Evolutionary conservation across 768 basidiomycete genomes (phyloP), one percentile per base, ranked within the genome.

Genomic region (Sporobolomyces pararoseus): DNA sequence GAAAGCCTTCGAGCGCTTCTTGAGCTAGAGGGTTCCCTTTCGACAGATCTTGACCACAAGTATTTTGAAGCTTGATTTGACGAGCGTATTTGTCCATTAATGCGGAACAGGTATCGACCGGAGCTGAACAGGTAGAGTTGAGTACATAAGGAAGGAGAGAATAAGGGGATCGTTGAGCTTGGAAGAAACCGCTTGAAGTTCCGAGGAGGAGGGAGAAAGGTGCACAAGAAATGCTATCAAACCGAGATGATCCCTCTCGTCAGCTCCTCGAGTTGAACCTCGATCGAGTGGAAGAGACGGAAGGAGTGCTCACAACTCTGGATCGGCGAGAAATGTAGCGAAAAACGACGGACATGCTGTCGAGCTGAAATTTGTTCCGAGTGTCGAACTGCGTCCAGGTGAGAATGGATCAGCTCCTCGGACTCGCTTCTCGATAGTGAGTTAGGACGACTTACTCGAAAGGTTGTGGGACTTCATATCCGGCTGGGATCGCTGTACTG

Each of bases 101-200:
- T 34, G 80, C 72, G n/a, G 79, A 73, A 74, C 90, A 93, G 19
- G 80, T 77, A 3, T 78, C 76, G 1, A 79, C 75, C 21, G 77
- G 79, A 9, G 89, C 88, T 74, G 90, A 87, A 78, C 91, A 93
- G 0, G 88, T 89, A 3, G 88, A 89, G 87, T 89, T 89, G 10
- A 91, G 76, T 58, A 90, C 81, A 13, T 81, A 78, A 75, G 91
- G 91, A 76, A 90, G 82, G 42, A 83, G 77, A 2, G 85, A 84
- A 47, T 42, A 42, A 3, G 72, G 72, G 0, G 52, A 57, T 85
- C 76, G 79, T 89, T 86, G 4, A 78, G 76, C 79, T 88, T 87
- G 42, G 87, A 86, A 88, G 90, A 81, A 78, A 78, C 57, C 66
- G 54, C 61, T 37, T 50, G 58, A 71, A 31, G 67, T 76, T 12